These are phyloP conservation scores for Xylaria sp. DNA, from an alignment of 2,329 filamentous ascomycete genomes.

Conservation along the genomic window DNA sequence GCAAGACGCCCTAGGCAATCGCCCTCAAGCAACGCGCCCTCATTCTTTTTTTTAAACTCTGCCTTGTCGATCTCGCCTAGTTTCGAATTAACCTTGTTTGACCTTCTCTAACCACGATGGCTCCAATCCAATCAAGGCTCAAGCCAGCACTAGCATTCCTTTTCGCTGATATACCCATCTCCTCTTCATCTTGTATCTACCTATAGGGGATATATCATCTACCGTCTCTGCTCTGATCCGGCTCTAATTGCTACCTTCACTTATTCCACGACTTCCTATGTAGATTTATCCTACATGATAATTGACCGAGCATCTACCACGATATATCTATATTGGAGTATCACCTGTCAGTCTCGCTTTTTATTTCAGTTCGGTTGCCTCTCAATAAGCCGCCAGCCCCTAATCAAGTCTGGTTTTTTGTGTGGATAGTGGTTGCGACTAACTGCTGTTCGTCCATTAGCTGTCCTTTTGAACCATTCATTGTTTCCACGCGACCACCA, in stretches of 20 bases:
- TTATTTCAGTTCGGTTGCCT: background rate
- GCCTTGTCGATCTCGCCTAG: background rate
- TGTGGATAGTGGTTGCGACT: background rate
- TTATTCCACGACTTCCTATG: background rate
- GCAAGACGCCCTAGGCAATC: background rate
- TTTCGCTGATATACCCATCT: slow-evolving; percentile 8
- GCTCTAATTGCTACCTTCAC: background rate
- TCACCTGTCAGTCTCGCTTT: background rate
- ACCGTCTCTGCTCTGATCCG: background rate
- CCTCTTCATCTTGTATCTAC: slow-evolving; percentile 10
- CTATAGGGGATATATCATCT: slow-evolving; percentile 14
- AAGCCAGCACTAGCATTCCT: background rate
- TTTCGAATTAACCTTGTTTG: slow-evolving; percentile 1
- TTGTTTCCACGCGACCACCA: background rate
- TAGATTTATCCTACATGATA: background rate
- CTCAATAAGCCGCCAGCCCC: background rate
- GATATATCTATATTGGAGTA: slow-evolving; percentile 1
- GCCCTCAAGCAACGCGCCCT: background rate
- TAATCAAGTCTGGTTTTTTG: background rate
- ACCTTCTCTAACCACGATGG: slow-evolving; percentile 8
- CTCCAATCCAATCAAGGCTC: slow-evolving; percentile 8
- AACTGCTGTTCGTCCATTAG: background rate
- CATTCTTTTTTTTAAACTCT: background rate
- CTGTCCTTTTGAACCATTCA: background rate
- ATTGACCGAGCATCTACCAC: background rate